Evolutionary conservation across 768 basidiomycete species (phyloP).

Genomic region (Trametes meyenii): DNA sequence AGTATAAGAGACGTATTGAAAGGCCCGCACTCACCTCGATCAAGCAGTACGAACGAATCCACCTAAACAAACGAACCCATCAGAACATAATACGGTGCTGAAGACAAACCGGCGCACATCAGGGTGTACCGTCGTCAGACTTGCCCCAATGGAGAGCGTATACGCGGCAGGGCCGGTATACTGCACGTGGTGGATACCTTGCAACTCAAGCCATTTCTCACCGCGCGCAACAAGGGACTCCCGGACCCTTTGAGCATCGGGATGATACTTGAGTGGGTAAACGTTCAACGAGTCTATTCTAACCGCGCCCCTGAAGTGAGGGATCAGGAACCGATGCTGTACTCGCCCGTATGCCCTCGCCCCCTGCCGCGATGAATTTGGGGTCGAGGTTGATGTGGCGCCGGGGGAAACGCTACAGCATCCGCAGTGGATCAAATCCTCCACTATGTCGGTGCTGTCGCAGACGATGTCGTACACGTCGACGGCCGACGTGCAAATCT

Average conservation of each 20-base stretch:
- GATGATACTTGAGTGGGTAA: constrained; percentile 56
- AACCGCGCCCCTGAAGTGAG: constrained; percentile 48
- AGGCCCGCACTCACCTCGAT: background rate
- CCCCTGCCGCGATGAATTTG: constrained; percentile 1
- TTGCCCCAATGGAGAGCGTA: constrained; percentile 28
- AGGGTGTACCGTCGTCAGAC: constrained; percentile 43
- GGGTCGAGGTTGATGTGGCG: constrained; percentile 22
- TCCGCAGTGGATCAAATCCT: constrained; percentile 26
- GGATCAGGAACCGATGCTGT: constrained; percentile 39
- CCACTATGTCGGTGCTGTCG: constrained; percentile 56
- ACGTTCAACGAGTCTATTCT: constrained; percentile 52
- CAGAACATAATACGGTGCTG: constrained; percentile 21
- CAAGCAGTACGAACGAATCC: background rate
- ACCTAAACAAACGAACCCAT: constrained; percentile 1
- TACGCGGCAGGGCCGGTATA: constrained; percentile 50
- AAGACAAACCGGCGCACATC: constrained; percentile 39
- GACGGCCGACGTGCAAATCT: constrained; percentile 40
- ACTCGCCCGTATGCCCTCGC: constrained; percentile 42
- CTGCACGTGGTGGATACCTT: constrained; percentile 56
- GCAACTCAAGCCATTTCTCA: constrained; percentile 54
- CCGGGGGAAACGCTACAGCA: background rate
- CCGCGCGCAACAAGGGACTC: constrained; percentile 48
- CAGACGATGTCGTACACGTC: constrained; percentile 48
- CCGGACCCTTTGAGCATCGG: constrained; percentile 43
- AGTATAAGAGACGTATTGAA: background rate